A percentile compares a stretch with the other conserved stretches of the same genome.
phyloP scores from a whole-genome alignment of 768 basidiomycete species.

The Mycena galopus region DNA sequence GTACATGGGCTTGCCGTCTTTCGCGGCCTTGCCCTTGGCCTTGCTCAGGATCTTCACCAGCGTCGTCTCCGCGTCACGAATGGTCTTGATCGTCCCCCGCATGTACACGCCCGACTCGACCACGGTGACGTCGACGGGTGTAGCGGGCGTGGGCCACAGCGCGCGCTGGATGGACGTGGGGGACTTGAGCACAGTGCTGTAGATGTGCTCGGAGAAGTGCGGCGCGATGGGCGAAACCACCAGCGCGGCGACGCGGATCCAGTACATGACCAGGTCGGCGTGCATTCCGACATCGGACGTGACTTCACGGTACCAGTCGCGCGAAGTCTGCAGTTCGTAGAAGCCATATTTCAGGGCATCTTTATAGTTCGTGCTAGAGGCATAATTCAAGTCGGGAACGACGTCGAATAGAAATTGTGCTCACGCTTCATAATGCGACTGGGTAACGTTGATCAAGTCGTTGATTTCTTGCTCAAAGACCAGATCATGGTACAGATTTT shows the following conservation, averaged over 20 bases:
- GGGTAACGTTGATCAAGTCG: slow-evolving; percentile 84
- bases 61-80: slow-evolving; percentile 88
- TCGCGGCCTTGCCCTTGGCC: slow-evolving; percentile 69
- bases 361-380: slow-evolving; percentile 89
- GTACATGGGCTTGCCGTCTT: slow-evolving; percentile 62
- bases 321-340: slow-evolving; percentile 92
- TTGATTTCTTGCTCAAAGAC: slow-evolving; percentile 95
- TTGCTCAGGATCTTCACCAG: slow-evolving; percentile 86
- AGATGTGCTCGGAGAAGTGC: slow-evolving; percentile 94
- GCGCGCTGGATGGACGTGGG: slow-evolving; percentile 85
- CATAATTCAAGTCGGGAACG: not conserved
- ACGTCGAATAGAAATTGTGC: slow-evolving; percentile 44
- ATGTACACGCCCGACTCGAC: slow-evolving; percentile 88
- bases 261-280: slow-evolving; percentile 84
- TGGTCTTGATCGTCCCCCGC: slow-evolving; percentile 90
- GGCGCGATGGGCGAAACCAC: slow-evolving; percentile 91
- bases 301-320: slow-evolving; percentile 97
- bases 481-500: slow-evolving; percentile 84
- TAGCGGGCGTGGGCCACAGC: slow-evolving; percentile 80
- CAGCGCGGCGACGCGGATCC: slow-evolving; percentile 86
- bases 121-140: slow-evolving; percentile 70
- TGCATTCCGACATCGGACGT: slow-evolving; percentile 94
- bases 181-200: slow-evolving; percentile 80
- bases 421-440: slow-evolving; percentile 85
- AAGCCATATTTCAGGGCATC: slow-evolving; percentile 95